Conservation (phyloP, 805 yeast species). For the Sugiyamaella mastotermitis region DNA sequence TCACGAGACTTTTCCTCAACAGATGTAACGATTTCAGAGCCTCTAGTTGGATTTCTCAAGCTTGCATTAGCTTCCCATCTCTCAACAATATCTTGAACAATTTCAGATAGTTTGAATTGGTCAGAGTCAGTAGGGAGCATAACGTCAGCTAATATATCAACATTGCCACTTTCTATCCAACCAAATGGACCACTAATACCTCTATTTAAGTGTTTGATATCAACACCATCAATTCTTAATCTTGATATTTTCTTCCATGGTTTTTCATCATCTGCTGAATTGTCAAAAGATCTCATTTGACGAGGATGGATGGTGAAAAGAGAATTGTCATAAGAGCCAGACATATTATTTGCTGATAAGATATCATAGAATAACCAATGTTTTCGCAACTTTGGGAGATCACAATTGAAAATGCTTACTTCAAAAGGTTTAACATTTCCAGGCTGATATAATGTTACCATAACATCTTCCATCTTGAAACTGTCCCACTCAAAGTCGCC, state of each 20-base stretch:
- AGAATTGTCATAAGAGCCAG: slow-evolving; percentile 91
- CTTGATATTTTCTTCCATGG: slow-evolving; percentile 65
- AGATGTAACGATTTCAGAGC: slow-evolving; percentile 24
- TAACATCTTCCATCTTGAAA: slow-evolving; percentile 75
- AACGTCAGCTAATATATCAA: slow-evolving; percentile 89
- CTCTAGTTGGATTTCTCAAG: slow-evolving; percentile 14
- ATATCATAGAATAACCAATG: slow-evolving; percentile 93
- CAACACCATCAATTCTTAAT: slow-evolving; percentile 76
- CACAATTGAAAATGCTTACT: slow-evolving; percentile 83
- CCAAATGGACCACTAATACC: slow-evolving; percentile 92
- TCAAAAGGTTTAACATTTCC: slow-evolving; percentile 69
- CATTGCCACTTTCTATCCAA: slow-evolving; percentile 90
- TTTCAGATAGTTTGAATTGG: slow-evolving; percentile 36
- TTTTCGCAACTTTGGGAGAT: slow-evolving; percentile 69
- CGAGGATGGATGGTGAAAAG: slow-evolving; percentile 84
- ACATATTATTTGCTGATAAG: slow-evolving; percentile 72
- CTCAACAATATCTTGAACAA: slow-evolving; percentile 34
- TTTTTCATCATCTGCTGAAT: slow-evolving; percentile 22
- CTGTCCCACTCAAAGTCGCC: slow-evolving; percentile 92
- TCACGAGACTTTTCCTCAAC: slow-evolving; percentile 25
- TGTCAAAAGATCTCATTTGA: slow-evolving; percentile 42
- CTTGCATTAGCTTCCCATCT: slow-evolving; percentile 33
- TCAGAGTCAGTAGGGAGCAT: slow-evolving; percentile 66
- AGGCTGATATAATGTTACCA: slow-evolving; percentile 80
- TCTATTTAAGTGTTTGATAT: slow-evolving; percentile 81